Percentiles rank a stretch among this genome's conserved stretches.
Evolutionary conservation across 805 yeast genomes (phyloP).

Genomic region (Kodamaea kaohsiungensis): DNA sequence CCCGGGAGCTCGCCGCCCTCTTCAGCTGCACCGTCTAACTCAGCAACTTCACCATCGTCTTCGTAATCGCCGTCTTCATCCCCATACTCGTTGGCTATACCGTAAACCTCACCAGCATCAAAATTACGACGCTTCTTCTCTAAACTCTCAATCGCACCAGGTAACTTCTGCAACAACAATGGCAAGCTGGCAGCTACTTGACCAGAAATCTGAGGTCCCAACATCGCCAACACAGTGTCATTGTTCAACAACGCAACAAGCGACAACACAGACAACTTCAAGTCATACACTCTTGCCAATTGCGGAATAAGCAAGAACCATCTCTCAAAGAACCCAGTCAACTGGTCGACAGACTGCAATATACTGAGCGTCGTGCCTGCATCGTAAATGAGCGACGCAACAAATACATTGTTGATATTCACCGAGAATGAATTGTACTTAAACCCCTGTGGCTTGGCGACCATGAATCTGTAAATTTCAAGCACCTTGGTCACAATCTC

Average conservation of each 20-base stretch:
- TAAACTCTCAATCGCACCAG: slow-evolving; percentile 66
- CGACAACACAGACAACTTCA: slow-evolving; percentile 74
- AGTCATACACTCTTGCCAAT: slow-evolving; percentile 73
- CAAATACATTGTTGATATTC: slow-evolving; percentile 58
- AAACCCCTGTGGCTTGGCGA: slow-evolving; percentile 21
- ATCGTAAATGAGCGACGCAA: slow-evolving; percentile 65
- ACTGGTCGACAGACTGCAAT: slow-evolving; percentile 46
- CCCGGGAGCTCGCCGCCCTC: slow-evolving; percentile 20
- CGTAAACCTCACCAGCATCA: slow-evolving; percentile 29
- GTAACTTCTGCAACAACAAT: slow-evolving; percentile 57
- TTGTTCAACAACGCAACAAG: slow-evolving; percentile 47
- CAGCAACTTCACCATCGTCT: slow-evolving; percentile 18
- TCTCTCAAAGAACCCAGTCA: slow-evolving; percentile 52
- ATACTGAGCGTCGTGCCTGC: slow-evolving; percentile 52
- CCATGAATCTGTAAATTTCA: slow-evolving; percentile 25
- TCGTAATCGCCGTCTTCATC: slow-evolving; percentile 24
- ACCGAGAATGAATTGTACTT: slow-evolving; percentile 44
- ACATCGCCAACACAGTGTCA: slow-evolving; percentile 15
- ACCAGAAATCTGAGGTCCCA: slow-evolving; percentile 18
- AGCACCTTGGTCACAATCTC: slow-evolving; percentile 44
- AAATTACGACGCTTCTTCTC: slow-evolving; percentile 65
- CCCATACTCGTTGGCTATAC: slow-evolving; percentile 11
- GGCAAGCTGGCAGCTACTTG: slow-evolving; percentile 56
- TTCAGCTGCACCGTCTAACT: slow-evolving; percentile 16
- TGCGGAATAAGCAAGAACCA: slow-evolving; percentile 66